Conservation (phyloP, 768 basidiomycete genomes). For the Trametes meyenii region DNA sequence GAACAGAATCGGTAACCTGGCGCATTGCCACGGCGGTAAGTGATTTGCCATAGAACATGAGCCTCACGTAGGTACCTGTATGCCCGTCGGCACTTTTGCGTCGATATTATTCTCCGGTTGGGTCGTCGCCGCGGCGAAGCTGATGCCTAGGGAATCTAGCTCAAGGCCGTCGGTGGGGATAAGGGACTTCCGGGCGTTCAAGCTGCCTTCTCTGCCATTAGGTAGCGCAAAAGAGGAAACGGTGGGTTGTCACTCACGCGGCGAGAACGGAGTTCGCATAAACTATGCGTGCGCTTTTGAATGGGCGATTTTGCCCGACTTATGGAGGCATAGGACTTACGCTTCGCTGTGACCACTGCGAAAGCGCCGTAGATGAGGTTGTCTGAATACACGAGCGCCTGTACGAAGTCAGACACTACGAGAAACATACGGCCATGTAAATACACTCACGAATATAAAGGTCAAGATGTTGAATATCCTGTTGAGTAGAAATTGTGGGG, state of each 20-base stretch:
- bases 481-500: neutral
- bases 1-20: too few relatives aligned
- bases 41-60: too few relatives aligned
- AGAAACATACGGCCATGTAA: neutral
- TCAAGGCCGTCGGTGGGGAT: neutral
- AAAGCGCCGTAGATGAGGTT: neutral
- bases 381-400: neutral
- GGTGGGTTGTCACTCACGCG: neutral
- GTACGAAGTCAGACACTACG: neutral
- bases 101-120: neutral
- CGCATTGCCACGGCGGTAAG: too few relatives aligned
- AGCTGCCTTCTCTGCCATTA: neutral
- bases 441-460: neutral
- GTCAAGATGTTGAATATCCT: constrained; percentile 1
- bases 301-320: neutral
- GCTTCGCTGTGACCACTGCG: neutral
- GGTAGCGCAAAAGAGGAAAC: neutral
- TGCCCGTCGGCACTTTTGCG: neutral
- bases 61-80: neutral
- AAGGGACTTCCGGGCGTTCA: neutral
- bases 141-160: neutral
- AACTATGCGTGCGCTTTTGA: neutral
- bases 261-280: constrained; percentile 6
- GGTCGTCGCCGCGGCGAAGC: neutral
- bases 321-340: neutral